Evolutionary conservation across 768 basidiomycete species (phyloP), one percentile per base, ranked within the genome.

Genomic region (Calocera cornea): DNA sequence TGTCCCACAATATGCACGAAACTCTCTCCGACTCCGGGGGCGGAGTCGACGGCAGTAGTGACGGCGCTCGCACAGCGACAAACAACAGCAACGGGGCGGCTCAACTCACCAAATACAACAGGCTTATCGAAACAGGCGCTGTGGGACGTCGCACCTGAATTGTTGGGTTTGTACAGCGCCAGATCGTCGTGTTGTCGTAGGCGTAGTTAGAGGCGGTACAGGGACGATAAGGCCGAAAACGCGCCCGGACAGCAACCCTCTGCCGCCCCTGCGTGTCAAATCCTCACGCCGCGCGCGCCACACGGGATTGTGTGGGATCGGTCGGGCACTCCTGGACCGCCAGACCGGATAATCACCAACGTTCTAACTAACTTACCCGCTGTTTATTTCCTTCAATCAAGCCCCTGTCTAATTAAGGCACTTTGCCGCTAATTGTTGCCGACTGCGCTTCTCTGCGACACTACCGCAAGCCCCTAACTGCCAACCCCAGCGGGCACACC

Each of bases 1-100:
- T 60, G 54, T 60, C 54, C 54, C 54, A 60, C 54, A 60, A 33
- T 60, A 60, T 60, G 24, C 24, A 27, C 54, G 54, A 60, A 60
- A 60, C 54, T 60, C 54, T 60, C 14, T 60, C 54, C 54, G 54
- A 60, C 24, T 60, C 54, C 54, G 54, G 54, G 31, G 24, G 14
- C 44, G 7, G 19, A 5, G 19, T 19, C 44, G 44, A 19, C 19
- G 19, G 44, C 44, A 47, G 44, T 19, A n/a, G n/a, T n/a, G n/a
- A n/a, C n/a, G n/a, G n/a, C n/a, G n/a, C 40, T 41, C 40, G 19
- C 11, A 41, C 40, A 19, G 19, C 40, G 40, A 41, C 44, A 7
- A 47, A 14, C 36, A 38, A 38, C 36, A 14, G 14, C 36, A 38
- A 38, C 5, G 7, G 36, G 36, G 7, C 7, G 36, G 36, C 36